Evolutionary conservation across 257 asterid species (phyloP), one percentile per base, ranked within the genome.

Genomic region (Solanum neorickii): DNA sequence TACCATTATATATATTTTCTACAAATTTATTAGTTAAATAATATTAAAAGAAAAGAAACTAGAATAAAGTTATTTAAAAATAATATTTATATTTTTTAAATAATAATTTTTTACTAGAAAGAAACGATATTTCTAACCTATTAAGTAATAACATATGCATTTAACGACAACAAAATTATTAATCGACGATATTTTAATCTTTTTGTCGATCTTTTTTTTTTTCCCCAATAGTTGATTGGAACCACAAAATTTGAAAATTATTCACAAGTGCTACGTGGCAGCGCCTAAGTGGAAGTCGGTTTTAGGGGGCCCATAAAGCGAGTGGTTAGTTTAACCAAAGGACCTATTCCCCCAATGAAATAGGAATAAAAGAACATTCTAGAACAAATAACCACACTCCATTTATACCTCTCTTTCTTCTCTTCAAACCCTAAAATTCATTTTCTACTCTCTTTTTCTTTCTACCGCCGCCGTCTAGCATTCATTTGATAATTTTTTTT

Each of bases 331-430:
- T 41, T 3, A 20, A 41, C 23, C 9, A 6, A 75, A 75, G 1
- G 59, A 75, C 83, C 13, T 0, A 23, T 6, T 75, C 60, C 21
- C 7, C 56, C 47, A 20, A 3, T 27, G 60, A 85, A 68, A 12
- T 9, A 15, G 35, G 35, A 85, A 70, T 15, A 2, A 52, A 20
- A 6, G 92, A 88, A 90, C 85, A 90, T 90, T 90, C 92, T 49
- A 52, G 90, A 87, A 78, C 75, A 76, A 76, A 76, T 27, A 4
- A 46, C 9, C 42, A 9, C 60, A 77, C 12, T 6, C 62, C 27
- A 78, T 46, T 46, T 83, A 74, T 69, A n/a, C 83, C n/a, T 56
- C 65, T 56, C 65, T 6, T 56, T n/a, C 65, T 21, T 56, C 3
- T 18, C 62, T 33, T 20, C 87, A 25, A 11, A 3, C n/a, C 56